phyloP scores from a whole-genome alignment of 2,329 filamentous ascomycete genomes.

The Lasiodiplodia sp. region DNA sequence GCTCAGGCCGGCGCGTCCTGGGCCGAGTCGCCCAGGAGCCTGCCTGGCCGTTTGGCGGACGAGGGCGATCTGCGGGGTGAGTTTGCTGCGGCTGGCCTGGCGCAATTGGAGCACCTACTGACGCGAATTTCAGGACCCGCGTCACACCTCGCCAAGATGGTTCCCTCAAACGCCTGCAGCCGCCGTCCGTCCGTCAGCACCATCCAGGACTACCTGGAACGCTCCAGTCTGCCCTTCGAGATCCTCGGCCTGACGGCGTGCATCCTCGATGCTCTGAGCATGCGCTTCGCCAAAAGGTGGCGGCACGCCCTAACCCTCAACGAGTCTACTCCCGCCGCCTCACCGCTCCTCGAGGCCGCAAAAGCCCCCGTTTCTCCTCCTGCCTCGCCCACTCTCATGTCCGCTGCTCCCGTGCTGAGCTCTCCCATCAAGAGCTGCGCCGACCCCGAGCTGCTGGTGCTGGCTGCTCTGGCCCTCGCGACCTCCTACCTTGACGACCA shows the following conservation, averaged over 20 bases:
- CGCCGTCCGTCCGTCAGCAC: slow-evolving; percentile 38
- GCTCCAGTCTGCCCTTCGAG: slow-evolving; percentile 44
- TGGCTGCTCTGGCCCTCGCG: slow-evolving; percentile 46
- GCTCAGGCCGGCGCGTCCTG: slow-evolving; percentile 8
- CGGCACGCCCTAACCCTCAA: slow-evolving; percentile 37
- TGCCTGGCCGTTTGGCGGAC: slow-evolving; percentile 7
- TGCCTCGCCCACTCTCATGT: slow-evolving; percentile 20
- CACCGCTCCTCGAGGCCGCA: slow-evolving; percentile 34
- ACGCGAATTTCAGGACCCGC: slow-evolving; percentile 40
- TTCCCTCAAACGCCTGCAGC: slow-evolving; percentile 44
- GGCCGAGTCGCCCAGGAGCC: slow-evolving; percentile 6
- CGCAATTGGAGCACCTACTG: slow-evolving; percentile 6
- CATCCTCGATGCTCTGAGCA: slow-evolving; percentile 46
- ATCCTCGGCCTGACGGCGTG: slow-evolving; percentile 48
- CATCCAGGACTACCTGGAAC: slow-evolving; percentile 41
- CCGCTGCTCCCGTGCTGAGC: slow-evolving; percentile 5
- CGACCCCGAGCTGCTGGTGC: slow-evolving; percentile 45
- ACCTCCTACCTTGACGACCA: slow-evolving; percentile 45
- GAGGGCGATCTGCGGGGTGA: slow-evolving; percentile 27
- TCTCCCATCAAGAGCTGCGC: slow-evolving; percentile 30
- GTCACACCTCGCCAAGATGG: slow-evolving; percentile 45
- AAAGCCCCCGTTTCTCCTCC: slow-evolving; percentile 28
- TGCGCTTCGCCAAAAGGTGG: slow-evolving; percentile 44
- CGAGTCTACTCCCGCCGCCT: slow-evolving; percentile 32
- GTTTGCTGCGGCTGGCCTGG: slow-evolving; percentile 5